Evolutionary conservation across 1,284 basidiomycete species (phyloP).

Genomic region (Boletus mariae): DNA sequence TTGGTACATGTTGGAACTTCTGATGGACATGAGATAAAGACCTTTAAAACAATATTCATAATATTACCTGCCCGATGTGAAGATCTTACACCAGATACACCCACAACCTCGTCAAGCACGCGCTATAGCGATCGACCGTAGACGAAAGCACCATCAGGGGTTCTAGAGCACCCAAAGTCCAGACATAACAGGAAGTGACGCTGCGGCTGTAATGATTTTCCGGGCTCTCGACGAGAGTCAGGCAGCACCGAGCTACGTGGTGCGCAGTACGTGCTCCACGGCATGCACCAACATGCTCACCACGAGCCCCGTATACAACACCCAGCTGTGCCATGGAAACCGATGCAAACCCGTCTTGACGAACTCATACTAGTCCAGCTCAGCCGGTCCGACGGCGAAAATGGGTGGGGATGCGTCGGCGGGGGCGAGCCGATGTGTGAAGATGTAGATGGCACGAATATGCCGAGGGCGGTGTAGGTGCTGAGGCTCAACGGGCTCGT

Average conservation of each 20-base stretch:
- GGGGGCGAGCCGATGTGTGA: conserved; percentile 53
- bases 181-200: conserved; percentile 47
- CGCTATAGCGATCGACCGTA: conserved; percentile 45
- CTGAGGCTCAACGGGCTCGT: conserved; percentile 49
- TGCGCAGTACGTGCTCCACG: conserved; percentile 57
- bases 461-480: conserved; percentile 49
- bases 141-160: conserved; percentile 53
- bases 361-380: conserved; percentile 51
- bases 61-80: neutral
- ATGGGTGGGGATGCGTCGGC: conserved; percentile 44
- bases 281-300: conserved; percentile 50
- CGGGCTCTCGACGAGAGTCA: conserved; percentile 23
- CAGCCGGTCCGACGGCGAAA: conserved; percentile 57
- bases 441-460: conserved; percentile 60
- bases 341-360: conserved; percentile 50
- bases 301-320: conserved; percentile 58
- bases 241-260: conserved; percentile 30
- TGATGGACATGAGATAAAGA: neutral
- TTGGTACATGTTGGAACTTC: neutral
- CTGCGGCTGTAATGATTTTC: conserved; percentile 33
- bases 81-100: conserved; percentile 19
- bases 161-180: conserved; percentile 55
- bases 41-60: neutral
- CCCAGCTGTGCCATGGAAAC: conserved; percentile 59
- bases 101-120: conserved; percentile 23